Evolutionary conservation across 495 filamentous ascomycete species (phyloP).

Genomic region (Durotheca rogersii): DNA sequence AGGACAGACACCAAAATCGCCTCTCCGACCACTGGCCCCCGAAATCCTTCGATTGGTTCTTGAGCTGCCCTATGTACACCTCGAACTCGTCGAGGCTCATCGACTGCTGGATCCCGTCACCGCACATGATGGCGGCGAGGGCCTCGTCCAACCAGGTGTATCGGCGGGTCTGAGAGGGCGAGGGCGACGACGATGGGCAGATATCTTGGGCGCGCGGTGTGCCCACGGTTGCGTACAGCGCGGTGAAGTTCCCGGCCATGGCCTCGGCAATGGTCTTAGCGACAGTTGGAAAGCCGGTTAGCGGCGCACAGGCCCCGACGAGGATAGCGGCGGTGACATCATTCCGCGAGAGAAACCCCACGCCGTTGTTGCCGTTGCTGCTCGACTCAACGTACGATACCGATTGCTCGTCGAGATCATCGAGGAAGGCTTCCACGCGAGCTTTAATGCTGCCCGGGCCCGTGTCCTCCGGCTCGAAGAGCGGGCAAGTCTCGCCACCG

Average conservation of each 20-base stretch:
- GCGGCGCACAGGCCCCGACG: slow-evolving; percentile 20
- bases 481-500: slow-evolving; percentile 43
- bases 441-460: slow-evolving; percentile 52
- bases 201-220: slow-evolving; percentile 3
- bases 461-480: slow-evolving; percentile 48
- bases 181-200: slow-evolving; percentile 12
- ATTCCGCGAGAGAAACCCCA: slow-evolving; percentile 47
- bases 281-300: slow-evolving; percentile 21
- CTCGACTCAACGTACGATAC: slow-evolving; percentile 19
- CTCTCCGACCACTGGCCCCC: slow-evolving; percentile 59
- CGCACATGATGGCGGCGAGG: slow-evolving; percentile 55
- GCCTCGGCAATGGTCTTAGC: slow-evolving; percentile 41
- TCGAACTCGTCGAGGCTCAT: slow-evolving; percentile 40
- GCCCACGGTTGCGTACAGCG: slow-evolving; percentile 1
- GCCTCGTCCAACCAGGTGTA: slow-evolving; percentile 21
- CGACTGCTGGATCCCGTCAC: slow-evolving; percentile 51
- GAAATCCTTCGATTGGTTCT: slow-evolving; percentile 45
- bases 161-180: too few species aligned
- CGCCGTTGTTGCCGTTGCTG: slow-evolving; percentile 31
- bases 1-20: slow-evolving; percentile 53
- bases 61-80: slow-evolving; percentile 41
- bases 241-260: slow-evolving; percentile 19
- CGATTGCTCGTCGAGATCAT: slow-evolving; percentile 18
- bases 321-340: slow-evolving; percentile 42
- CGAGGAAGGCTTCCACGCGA: slow-evolving; percentile 41